Percentiles rank a stretch among this genome's conserved stretches.
Evolutionary conservation across 2,329 filamentous ascomycete species (phyloP).

Genomic region (Ceratocystiopsis sp.): DNA sequence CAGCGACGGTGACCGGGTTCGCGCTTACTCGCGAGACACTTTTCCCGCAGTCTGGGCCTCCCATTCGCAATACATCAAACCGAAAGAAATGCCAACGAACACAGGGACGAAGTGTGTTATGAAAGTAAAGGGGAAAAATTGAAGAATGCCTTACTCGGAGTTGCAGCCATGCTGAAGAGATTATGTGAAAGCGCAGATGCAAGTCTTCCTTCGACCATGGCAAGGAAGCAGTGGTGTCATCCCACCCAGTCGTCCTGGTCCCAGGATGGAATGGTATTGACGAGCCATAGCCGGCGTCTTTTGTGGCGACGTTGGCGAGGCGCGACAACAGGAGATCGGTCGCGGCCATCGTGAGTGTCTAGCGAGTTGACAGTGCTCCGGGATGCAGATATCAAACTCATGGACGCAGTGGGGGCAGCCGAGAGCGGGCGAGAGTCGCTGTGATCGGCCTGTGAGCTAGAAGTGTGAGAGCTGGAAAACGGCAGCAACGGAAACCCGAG

Average conservation of each 20-base stretch:
- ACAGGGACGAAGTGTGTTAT: too few relatives aligned
- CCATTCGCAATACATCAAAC: too few relatives aligned
- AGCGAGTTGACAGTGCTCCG: slow-evolving; percentile 23
- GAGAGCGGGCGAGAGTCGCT: slow-evolving; percentile 5
- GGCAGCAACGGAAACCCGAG: too few relatives aligned
- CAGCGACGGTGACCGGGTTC: too few relatives aligned
- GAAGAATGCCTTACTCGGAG: slow-evolving; percentile 9
- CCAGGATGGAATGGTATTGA: slow-evolving; percentile 17
- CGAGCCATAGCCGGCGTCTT: slow-evolving; percentile 19
- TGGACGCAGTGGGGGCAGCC: slow-evolving; percentile 25
- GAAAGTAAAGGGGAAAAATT: too few relatives aligned
- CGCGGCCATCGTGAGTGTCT: slow-evolving; percentile 36
- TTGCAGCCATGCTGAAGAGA: slow-evolving; percentile 24
- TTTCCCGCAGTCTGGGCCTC: too few relatives aligned
- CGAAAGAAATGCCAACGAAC: neutral
- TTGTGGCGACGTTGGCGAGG: slow-evolving; percentile 23
- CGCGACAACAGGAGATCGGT: slow-evolving; percentile 28
- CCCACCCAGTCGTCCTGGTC: slow-evolving; percentile 19
- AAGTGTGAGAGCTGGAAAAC: too few relatives aligned
- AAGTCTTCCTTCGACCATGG: slow-evolving; percentile 12
- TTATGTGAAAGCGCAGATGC: slow-evolving; percentile 19
- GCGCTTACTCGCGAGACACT: too few relatives aligned
- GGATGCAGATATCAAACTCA: slow-evolving; percentile 29
- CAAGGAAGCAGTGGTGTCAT: slow-evolving; percentile 13
- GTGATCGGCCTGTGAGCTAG: neutral